Evolutionary conservation across 192 early-diverging fungal species (phyloP).

Genomic region (Anaeromyces robustus): DNA sequence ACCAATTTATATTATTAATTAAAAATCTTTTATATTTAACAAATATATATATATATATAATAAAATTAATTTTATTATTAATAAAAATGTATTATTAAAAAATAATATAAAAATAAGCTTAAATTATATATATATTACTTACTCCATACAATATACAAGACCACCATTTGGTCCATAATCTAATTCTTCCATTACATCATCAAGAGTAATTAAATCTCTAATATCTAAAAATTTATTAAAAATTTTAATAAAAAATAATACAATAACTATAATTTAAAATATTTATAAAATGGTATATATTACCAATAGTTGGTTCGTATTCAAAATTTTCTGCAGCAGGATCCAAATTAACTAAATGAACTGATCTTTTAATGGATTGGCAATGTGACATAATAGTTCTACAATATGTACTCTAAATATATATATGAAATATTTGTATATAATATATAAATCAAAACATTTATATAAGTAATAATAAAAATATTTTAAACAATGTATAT

Average conservation of each 20-base stretch:
- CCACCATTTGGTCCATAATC: conserved; percentile 96
- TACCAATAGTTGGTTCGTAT: conserved; percentile 78
- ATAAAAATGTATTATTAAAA: background rate
- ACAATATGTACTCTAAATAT: conserved; percentile 76
- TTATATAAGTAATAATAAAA: conserved; percentile 1
- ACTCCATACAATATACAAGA: conserved; percentile 93
- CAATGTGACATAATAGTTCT: conserved; percentile 87
- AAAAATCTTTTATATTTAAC: conserved; percentile 37
- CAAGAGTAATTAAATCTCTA: conserved; percentile 86
- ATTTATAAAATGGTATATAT: background rate
- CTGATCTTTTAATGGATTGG: conserved; percentile 60
- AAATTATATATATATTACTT: conserved; percentile 8
- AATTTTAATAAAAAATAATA: too few species aligned
- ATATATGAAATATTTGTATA: background rate
- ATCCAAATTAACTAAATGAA: conserved; percentile 92
- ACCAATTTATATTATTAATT: conserved; percentile 88
- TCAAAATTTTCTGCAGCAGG: conserved; percentile 94
- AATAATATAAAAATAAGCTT: background rate
- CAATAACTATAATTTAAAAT: too few species aligned
- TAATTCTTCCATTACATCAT: conserved; percentile 95
- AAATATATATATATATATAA: too few species aligned
- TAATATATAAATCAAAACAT: conserved; percentile 4
- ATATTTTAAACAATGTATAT: background rate
- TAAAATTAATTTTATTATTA: too few species aligned
- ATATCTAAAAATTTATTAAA: conserved; percentile 44